Percentiles rank a stretch among this genome's conserved stretches.
Evolutionary conservation across 2,329 filamentous ascomycete species (phyloP).

Genomic region (Cordyceps cicadae): DNA sequence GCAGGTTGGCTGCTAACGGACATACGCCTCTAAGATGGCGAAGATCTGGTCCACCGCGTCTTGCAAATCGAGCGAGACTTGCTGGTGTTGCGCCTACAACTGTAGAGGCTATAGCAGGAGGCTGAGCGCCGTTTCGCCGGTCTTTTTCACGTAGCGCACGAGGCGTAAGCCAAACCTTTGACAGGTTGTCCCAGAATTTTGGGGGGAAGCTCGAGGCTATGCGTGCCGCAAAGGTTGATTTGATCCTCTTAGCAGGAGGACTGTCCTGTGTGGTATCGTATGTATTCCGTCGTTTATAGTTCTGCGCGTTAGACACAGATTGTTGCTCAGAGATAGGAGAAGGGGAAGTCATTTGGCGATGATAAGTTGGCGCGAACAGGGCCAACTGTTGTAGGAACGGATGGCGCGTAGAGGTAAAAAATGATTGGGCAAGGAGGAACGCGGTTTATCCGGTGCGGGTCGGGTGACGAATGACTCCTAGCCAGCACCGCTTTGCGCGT

Average conservation of each 20-base stretch:
- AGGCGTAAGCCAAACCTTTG: conserved; percentile 20
- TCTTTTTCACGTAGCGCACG: conserved; percentile 22
- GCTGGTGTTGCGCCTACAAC: background rate
- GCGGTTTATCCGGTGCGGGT: background rate
- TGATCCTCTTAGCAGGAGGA: background rate
- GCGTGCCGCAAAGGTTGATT: background rate
- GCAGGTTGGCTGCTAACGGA: background rate
- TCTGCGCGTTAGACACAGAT: background rate
- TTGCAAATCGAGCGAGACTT: conserved; percentile 5
- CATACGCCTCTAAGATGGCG: conserved; percentile 18
- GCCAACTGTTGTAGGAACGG: background rate
- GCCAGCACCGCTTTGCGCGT: background rate
- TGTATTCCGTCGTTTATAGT: background rate
- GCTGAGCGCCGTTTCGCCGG: conserved; percentile 15
- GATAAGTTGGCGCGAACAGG: background rate
- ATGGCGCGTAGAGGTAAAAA: background rate
- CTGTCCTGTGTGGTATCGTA: background rate
- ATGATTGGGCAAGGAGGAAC: background rate
- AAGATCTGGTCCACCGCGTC: conserved; percentile 19
- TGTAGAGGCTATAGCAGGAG: background rate
- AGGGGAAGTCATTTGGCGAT: background rate
- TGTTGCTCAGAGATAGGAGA: background rate
- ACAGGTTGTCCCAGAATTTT: conserved; percentile 22
- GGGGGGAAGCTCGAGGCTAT: conserved; percentile 16
- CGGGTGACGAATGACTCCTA: no score